Base-by-base conservation (phyloP, 768 basidiomycete species). In the Mrakia blollopis region DNA sequence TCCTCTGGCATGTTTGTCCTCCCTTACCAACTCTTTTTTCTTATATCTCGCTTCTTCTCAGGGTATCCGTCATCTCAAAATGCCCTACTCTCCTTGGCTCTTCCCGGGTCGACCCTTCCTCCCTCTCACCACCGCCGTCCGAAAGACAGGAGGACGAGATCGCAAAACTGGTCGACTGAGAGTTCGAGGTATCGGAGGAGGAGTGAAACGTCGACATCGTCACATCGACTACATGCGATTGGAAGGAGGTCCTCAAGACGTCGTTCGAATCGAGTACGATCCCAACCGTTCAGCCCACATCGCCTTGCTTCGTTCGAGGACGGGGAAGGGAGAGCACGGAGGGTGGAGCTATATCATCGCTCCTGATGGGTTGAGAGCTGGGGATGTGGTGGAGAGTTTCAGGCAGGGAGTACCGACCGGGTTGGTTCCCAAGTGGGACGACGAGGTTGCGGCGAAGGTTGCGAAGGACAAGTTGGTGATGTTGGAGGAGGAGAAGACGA, bases 191-290 rank as follows among this genome's bases (percentile, higher is more conserved):
- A 89, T 91, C 25, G 97, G 97, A 18, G 97, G 97, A 9, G 97
- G 97, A 0, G 94, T 96, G 85, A 89, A 88, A 78, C 89, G 90
- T 77, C 89, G 97, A 47, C 89, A 96, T 78, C 90, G 97, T 41
- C 86, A 89, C 54, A 85, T 99, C 73, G 97, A 99, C 84, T 98
- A 96, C 81, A 85, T 86, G 83, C 88, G 97, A 73, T 84, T 85
- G n/a, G 89, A 90, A 77, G 86, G 88, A 0, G 96, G 96, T 13
- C 85, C 90, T 50, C 92, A 92, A 81, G 92, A 95, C 80, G 94
- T 98, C 63, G 88, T 95, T 5, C 88, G 97, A 67, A 92, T 99
- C 80, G 97, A 98, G 85, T 99, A 96, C 81, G 97, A 98, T 85
- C 97, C 97, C 0, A 92, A 92, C 6, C 88, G 97, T 62, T 92